Percentiles rank a stretch among this genome's conserved stretches.
These are phyloP conservation scores for Hippophae rhamnoides DNA, from an alignment of 306 rosid species.

Conservation along the genomic window DNA sequence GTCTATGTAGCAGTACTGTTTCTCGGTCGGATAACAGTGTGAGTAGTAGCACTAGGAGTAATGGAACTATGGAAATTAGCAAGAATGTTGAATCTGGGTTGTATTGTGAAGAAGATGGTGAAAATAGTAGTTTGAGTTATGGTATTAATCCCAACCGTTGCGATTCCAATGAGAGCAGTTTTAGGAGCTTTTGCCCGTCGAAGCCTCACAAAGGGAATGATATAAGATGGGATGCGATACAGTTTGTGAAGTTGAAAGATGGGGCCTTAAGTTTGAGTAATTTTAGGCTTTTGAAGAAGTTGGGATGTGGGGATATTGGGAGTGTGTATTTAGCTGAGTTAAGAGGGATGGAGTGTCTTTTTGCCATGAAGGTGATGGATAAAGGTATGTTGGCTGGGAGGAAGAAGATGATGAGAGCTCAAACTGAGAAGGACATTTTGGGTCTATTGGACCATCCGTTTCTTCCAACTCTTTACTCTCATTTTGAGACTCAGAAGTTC, in stretches of 20 bases:
- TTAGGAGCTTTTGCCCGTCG: constrained; percentile 27
- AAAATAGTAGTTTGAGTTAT: constrained; percentile 19
- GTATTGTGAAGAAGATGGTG: constrained; percentile 17
- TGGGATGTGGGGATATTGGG: constrained; percentile 55
- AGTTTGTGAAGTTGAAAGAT: constrained; percentile 23
- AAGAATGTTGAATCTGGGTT: constrained; percentile 11
- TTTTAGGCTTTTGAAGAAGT: constrained; percentile 55
- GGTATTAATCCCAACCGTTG: constrained; percentile 13
- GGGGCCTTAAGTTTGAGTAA: constrained; percentile 39
- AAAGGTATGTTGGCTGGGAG: constrained; percentile 42
- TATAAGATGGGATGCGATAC: constrained; percentile 43
- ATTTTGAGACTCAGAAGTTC: constrained; percentile 50
- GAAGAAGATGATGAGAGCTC: constrained; percentile 40
- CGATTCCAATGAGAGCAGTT: constrained; percentile 20
- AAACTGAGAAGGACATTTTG: constrained; percentile 49
- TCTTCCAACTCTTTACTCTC: constrained; percentile 53
- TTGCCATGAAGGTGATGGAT: constrained; percentile 57
- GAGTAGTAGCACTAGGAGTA: constrained; percentile 29
- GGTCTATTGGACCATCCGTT: constrained; percentile 46
- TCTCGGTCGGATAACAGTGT: constrained; percentile 28
- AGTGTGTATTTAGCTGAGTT: constrained; percentile 52
- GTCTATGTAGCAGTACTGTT: constrained; percentile 27
- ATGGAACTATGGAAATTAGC: constrained; percentile 11
- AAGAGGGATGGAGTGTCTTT: constrained; percentile 33
- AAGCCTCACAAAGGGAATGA: constrained; percentile 59